Evolutionary conservation across 148 eudicot species (phyloP).

Genomic region (Chenopodium formosanum): DNA sequence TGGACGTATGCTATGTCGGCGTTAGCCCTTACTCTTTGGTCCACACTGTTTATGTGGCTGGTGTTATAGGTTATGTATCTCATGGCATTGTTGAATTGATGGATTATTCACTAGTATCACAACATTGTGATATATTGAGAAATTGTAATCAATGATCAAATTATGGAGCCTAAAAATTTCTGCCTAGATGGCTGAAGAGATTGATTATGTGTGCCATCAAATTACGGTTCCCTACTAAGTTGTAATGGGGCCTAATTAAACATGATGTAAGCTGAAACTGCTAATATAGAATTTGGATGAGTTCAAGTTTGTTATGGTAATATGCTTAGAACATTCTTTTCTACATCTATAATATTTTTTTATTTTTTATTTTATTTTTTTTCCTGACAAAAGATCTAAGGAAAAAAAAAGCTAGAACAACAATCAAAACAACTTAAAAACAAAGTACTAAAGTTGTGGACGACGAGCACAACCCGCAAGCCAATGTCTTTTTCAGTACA

Average conservation of each 20-base stretch:
- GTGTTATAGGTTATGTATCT: constrained; percentile 15
- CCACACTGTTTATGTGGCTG: constrained; percentile 33
- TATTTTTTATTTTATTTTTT: too few species aligned
- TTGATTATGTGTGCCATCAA: background rate
- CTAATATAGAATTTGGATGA: background rate
- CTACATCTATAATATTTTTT: background rate
- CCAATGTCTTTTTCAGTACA: too few species aligned
- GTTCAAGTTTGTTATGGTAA: background rate
- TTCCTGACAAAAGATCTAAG: too few species aligned
- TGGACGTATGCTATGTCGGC: constrained; percentile 38
- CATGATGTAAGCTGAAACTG: background rate
- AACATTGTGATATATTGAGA: background rate
- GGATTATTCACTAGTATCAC: background rate
- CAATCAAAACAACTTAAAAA: too few species aligned
- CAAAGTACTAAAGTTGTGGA: too few species aligned
- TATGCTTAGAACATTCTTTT: background rate
- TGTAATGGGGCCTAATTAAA: background rate
- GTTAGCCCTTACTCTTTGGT: constrained; percentile 38
- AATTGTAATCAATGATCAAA: background rate
- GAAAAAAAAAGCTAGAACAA: too few species aligned
- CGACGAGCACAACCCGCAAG: too few species aligned
- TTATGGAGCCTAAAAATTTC: background rate
- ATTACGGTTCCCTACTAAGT: background rate
- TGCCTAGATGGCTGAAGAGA: background rate
- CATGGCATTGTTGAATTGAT: background rate